Evolutionary conservation across 352 stramenopile species (phyloP).

Genomic region (Globisporangium viniferum): DNA sequence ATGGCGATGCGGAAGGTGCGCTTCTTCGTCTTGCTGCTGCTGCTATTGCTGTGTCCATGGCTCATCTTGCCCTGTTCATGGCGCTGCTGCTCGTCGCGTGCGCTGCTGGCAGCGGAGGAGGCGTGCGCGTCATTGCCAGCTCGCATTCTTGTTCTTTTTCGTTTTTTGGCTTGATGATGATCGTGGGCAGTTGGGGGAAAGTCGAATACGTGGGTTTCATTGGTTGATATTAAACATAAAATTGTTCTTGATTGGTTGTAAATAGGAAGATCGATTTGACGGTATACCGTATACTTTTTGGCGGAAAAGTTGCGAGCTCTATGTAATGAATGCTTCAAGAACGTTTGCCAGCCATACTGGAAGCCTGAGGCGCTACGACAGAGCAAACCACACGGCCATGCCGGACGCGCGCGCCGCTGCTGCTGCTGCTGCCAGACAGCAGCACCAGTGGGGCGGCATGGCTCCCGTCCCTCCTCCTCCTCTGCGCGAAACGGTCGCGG

Average conservation of each 20-base stretch:
- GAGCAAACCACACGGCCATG: background rate
- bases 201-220: background rate
- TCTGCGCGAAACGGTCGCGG: background rate
- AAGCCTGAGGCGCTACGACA: background rate
- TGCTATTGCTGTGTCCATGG: background rate
- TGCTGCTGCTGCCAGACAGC: background rate
- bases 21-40: background rate
- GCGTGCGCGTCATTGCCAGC: background rate
- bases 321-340: too few relatives aligned
- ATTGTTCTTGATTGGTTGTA: background rate
- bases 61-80: too few relatives aligned
- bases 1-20: slow-evolving; percentile 77
- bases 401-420: background rate
- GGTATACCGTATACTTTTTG: too few relatives aligned
- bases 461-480: background rate
- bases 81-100: background rate
- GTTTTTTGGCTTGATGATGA: background rate
- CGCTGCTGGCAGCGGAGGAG: background rate
- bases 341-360: too few relatives aligned
- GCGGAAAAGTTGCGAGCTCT: too few relatives aligned
- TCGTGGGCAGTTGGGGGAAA: background rate
- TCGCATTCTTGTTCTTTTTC: background rate
- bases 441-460: background rate
- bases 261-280: background rate
- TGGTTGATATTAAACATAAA: background rate